Percentiles rank a stretch among this genome's conserved stretches.
These are phyloP conservation scores for Secale cereale DNA, from an alignment of 176 grass and related monocot genomes.

Conservation along the genomic window DNA sequence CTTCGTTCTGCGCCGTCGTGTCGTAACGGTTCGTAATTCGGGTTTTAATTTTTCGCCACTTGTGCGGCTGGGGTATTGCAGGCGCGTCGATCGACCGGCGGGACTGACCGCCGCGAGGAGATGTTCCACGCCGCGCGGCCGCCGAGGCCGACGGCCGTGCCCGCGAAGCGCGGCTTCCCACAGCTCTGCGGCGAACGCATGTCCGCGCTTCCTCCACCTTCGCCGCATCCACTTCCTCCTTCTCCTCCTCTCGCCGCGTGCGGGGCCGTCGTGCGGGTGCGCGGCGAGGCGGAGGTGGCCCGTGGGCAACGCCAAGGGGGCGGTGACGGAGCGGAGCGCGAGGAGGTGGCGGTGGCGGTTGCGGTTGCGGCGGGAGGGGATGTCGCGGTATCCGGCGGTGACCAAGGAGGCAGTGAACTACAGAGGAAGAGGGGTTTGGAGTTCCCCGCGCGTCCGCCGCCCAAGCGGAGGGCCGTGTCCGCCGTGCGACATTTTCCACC, in stretches of 20 bases:
- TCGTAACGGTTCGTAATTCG: neutral
- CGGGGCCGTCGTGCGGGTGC: neutral
- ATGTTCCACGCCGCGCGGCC: neutral
- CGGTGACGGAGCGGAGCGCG: neutral
- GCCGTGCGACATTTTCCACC: conserved; percentile 25
- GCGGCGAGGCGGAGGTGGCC: neutral
- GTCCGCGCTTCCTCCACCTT: neutral
- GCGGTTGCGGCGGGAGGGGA: neutral
- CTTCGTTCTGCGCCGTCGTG: neutral
- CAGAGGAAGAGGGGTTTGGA: neutral
- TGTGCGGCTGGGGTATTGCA: neutral
- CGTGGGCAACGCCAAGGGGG: neutral
- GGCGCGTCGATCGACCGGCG: neutral
- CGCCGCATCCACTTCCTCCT: neutral
- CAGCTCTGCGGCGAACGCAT: neutral
- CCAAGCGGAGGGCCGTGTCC: conserved; percentile 7
- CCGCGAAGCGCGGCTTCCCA: neutral
- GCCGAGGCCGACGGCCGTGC: neutral
- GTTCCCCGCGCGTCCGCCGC: neutral
- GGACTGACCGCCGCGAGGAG: neutral
- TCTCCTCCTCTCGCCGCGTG: neutral
- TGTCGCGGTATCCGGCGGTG: neutral
- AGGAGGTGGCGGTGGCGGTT: neutral
- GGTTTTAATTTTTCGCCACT: neutral
- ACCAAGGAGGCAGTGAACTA: neutral